Conservation (phyloP, 2,329 filamentous ascomycete genomes). For the Pseudopyrenochaeta lycopersici region DNA sequence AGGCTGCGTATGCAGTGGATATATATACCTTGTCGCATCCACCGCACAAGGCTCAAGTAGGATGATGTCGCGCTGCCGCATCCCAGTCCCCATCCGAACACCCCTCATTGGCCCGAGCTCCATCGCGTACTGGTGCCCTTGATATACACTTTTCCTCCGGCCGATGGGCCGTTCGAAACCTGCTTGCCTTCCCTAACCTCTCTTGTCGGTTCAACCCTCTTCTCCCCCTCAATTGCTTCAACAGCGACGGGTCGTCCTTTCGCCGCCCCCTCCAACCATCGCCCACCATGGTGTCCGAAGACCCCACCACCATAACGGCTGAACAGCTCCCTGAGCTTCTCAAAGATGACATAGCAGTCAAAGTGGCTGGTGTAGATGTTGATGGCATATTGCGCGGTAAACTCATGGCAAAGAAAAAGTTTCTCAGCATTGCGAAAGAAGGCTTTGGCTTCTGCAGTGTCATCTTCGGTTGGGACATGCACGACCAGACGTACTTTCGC, state of each 20-base stretch:
- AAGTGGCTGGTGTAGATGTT: constrained; percentile 86
- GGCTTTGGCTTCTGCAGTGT: constrained; percentile 96
- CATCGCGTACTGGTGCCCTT: constrained; percentile 12
- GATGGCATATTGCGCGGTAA: constrained; percentile 90
- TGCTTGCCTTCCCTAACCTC: constrained; percentile 7
- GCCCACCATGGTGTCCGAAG: constrained; percentile 19
- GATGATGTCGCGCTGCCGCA: constrained; percentile 23
- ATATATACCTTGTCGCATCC: constrained; percentile 17
- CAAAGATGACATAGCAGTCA: constrained; percentile 78
- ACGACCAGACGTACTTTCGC: constrained; percentile 86
- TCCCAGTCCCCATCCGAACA: constrained; percentile 14
- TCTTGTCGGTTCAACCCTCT: neutral
- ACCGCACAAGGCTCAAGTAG: constrained; percentile 2
- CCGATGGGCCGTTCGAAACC: constrained; percentile 10
- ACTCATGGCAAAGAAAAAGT: constrained; percentile 91
- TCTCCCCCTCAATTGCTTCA: too few species aligned
- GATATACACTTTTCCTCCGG: constrained; percentile 5
- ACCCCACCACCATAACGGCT: constrained; percentile 62
- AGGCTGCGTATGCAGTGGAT: constrained; percentile 8
- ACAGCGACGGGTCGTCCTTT: too few species aligned
- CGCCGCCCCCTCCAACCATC: neutral
- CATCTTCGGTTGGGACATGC: constrained; percentile 97
- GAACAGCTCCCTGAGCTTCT: constrained; percentile 74
- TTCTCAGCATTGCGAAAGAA: constrained; percentile 78
- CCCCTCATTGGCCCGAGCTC: constrained; percentile 44